Conservation (phyloP, 2,329 filamentous ascomycete genomes). For the Albifimbria verrucaria region DNA sequence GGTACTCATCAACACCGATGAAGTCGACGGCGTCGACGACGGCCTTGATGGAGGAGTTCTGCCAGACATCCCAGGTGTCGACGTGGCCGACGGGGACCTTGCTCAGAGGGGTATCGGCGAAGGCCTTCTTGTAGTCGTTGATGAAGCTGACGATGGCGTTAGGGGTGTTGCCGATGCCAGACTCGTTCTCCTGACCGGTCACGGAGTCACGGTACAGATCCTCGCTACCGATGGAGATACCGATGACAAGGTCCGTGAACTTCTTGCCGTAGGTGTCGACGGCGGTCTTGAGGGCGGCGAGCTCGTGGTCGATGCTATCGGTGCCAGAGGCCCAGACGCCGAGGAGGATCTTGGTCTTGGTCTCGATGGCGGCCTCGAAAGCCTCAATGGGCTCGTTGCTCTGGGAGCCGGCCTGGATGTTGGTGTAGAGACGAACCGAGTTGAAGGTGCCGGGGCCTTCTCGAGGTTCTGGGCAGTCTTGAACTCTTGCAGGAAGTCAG, state of each 20-base stretch:
- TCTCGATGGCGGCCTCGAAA: slow-evolving; percentile 66
- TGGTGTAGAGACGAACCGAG: slow-evolving; percentile 64
- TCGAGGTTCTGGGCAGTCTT: slow-evolving; percentile 31
- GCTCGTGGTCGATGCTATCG: slow-evolving; percentile 55
- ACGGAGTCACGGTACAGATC: slow-evolving; percentile 62
- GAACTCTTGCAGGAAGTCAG: slow-evolving; percentile 47
- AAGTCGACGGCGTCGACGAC: slow-evolving; percentile 63
- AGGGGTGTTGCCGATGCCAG: slow-evolving; percentile 58
- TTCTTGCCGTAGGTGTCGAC: slow-evolving; percentile 48
- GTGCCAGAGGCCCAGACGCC: slow-evolving; percentile 61
- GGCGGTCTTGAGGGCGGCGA: slow-evolving; percentile 55
- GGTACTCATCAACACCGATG: slow-evolving; percentile 63
- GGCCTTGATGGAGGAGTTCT: slow-evolving; percentile 54
- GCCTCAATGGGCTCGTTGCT: slow-evolving; percentile 72
- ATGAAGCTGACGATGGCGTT: slow-evolving; percentile 63
- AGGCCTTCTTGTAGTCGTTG: slow-evolving; percentile 56
- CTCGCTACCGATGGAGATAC: slow-evolving; percentile 64
- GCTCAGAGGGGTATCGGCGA: slow-evolving; percentile 42
- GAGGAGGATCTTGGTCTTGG: slow-evolving; percentile 59
- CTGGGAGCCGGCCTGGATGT: slow-evolving; percentile 62
- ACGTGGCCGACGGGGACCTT: slow-evolving; percentile 60
- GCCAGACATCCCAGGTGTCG: slow-evolving; percentile 65
- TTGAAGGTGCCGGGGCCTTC: slow-evolving; percentile 51
- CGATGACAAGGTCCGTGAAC: slow-evolving; percentile 57
- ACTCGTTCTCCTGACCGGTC: slow-evolving; percentile 60